Percentiles rank a stretch among this genome's conserved stretches.
These are phyloP conservation scores for Amesomyces nigricolor DNA, from an alignment of 2,329 filamentous ascomycete genomes.

Conservation along the genomic window DNA sequence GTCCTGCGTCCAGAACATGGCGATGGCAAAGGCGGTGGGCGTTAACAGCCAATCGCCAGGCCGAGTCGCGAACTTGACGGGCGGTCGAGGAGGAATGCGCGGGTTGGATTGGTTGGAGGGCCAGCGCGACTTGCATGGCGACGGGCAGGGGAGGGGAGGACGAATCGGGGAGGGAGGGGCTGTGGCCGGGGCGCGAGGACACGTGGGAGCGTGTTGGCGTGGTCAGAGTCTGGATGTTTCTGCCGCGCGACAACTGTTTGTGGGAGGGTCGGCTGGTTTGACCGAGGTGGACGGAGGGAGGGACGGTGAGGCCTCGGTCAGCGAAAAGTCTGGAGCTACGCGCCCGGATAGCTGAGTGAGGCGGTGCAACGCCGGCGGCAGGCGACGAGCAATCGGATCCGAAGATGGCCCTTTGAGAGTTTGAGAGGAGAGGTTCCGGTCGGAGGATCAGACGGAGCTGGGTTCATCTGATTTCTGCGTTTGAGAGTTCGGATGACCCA, in stretches of 20 bases:
- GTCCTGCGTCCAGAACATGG: neutral
- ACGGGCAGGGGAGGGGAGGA: neutral
- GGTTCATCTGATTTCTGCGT: slow-evolving; percentile 6
- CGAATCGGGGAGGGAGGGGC: slow-evolving; percentile 8
- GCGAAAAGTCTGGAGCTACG: neutral
- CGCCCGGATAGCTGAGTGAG: slow-evolving; percentile 8
- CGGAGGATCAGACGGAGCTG: neutral
- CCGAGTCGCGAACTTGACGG: slow-evolving; percentile 17
- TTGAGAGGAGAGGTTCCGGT: neutral
- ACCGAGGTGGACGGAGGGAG: neutral
- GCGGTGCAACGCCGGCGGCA: slow-evolving; percentile 9
- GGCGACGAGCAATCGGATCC: slow-evolving; percentile 6
- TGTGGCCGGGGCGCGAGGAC: neutral
- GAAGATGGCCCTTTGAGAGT: neutral
- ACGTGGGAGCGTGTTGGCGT: slow-evolving; percentile 11
- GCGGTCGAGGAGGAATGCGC: slow-evolving; percentile 8
- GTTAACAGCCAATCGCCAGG: slow-evolving; percentile 15
- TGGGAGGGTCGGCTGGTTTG: neutral
- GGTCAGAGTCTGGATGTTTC: neutral
- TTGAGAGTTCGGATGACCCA: neutral
- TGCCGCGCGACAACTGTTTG: neutral
- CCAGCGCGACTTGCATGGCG: slow-evolving; percentile 16
- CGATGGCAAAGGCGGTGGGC: neutral
- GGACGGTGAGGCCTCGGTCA: neutral
- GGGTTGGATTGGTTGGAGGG: slow-evolving; percentile 8